phyloP scores from a whole-genome alignment of 768 basidiomycete species.

The Termitomyces sp. region DNA sequence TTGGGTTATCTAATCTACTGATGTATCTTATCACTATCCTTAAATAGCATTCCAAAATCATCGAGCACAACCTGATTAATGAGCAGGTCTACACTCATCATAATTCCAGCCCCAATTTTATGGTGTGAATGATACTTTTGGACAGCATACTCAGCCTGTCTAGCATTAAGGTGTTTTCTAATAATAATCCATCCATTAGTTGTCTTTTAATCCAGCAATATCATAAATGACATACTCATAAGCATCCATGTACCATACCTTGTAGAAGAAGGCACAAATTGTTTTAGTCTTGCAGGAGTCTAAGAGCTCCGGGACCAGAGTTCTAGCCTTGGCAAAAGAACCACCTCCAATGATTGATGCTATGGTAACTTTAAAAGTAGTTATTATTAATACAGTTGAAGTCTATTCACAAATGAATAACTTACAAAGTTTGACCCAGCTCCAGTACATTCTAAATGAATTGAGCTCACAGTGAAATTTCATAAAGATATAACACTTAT shows the following conservation, averaged over 20 bases:
- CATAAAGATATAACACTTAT: neutral
- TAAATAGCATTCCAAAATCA: neutral
- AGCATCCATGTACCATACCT: too few relatives aligned
- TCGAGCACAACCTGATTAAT: neutral
- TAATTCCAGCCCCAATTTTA: neutral
- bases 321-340: neutral
- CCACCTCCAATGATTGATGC: neutral
- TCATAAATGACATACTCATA: neutral
- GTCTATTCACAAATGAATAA: neutral
- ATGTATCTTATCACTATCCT: neutral
- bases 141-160: neutral
- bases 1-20: neutral
- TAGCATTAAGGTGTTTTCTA: neutral
- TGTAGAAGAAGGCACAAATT: too few relatives aligned
- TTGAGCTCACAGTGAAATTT: neutral
- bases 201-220: too few relatives aligned
- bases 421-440: neutral
- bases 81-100: neutral
- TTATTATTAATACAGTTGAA: neutral
- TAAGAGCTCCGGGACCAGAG: neutral
- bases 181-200: neutral
- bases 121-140: neutral
- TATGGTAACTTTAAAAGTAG: neutral
- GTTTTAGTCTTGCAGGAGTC: too few relatives aligned
- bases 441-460: neutral